Base-by-base conservation (phyloP, 2,329 filamentous ascomycete genomes). In the Akanthomyces muscarius region DNA sequence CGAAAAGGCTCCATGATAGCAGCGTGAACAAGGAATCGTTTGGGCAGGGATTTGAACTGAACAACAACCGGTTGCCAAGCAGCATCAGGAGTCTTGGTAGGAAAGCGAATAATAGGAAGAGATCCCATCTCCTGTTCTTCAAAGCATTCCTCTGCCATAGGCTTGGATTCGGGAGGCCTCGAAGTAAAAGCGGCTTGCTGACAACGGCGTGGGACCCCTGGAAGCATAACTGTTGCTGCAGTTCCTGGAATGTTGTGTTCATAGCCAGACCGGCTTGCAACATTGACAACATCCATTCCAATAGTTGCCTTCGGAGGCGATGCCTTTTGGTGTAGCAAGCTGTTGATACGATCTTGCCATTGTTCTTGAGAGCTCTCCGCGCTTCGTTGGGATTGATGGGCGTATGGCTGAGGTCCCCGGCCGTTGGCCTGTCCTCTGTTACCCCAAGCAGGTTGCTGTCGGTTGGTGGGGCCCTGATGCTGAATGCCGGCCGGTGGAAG, bases 281-380 rank as follows among this genome's bases (percentile, higher is more conserved):
- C 86, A 65, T 89, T 91, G n/a, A 87, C 84, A 55, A 88, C 86
- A 65, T 89, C 83, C 45, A 91, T 83, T 56, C 85, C 83, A 62
- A 89, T 80, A 64, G 47, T 58, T 28, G 83, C 80, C 69, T 83
- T 86, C 52, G 82, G 80, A 16, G 80, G 80, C 23, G 82, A 76
- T 8, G 86, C 81, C 71, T 89, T 92, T 68, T 87, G 85, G 68
- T 87, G 85, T 42, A 97, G 82, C 51, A 96, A 81, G 52, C 83
- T 88, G 74, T 96, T 92, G 73, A 97, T 92, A 69, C 87, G 87
- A 69, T 90, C 88, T 74, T 96, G 92, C 92, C 92, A 94, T 61
- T 82, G 82, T 59, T 71, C 70, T 66, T 77, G 68, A 64, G 74
- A 72, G 8, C 76, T 76, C 56, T 80, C 78, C 18, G 71, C 70